These are phyloP conservation scores for Panicum miliaceum DNA, from an alignment of 176 grass and related monocot species.

Conservation along the genomic window DNA sequence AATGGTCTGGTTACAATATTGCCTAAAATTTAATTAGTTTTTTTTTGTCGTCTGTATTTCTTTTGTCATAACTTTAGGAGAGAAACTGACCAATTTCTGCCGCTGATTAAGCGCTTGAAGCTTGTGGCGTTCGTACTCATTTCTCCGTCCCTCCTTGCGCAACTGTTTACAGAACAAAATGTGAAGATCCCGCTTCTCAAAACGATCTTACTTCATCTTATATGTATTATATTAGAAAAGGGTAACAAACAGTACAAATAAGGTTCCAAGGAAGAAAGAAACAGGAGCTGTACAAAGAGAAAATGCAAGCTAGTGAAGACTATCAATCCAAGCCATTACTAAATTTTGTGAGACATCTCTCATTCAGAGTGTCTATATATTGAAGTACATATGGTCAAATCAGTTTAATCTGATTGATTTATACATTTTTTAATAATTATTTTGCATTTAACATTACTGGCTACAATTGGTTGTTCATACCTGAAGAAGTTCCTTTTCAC, in stretches of 20 bases:
- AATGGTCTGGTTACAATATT: not conserved
- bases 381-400: slow-evolving; percentile 11
- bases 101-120: slow-evolving; percentile 97
- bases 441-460: slow-evolving; percentile 20
- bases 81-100: slow-evolving; percentile 78
- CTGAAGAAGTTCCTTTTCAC: slow-evolving; percentile 98
- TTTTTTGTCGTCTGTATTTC: slow-evolving; percentile 11
- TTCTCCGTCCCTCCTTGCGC: slow-evolving; percentile 90
- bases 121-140: slow-evolving; percentile 96
- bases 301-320: not conserved
- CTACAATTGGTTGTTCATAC: slow-evolving; percentile 36
- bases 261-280: not conserved
- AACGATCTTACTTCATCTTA: not conserved
- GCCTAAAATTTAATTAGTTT: not conserved
- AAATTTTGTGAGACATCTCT: not conserved
- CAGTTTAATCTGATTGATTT: slow-evolving; percentile 14
- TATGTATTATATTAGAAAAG: not conserved
- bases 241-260: not conserved
- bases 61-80: slow-evolving; percentile 20
- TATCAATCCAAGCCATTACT: not conserved
- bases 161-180: slow-evolving; percentile 59
- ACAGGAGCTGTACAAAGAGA: not conserved
- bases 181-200: slow-evolving; percentile 15
- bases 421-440: not conserved
- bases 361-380: not conserved